Conservation (phyloP, 2,329 filamentous ascomycete species). For the Colletotrichum cordylinicola region DNA sequence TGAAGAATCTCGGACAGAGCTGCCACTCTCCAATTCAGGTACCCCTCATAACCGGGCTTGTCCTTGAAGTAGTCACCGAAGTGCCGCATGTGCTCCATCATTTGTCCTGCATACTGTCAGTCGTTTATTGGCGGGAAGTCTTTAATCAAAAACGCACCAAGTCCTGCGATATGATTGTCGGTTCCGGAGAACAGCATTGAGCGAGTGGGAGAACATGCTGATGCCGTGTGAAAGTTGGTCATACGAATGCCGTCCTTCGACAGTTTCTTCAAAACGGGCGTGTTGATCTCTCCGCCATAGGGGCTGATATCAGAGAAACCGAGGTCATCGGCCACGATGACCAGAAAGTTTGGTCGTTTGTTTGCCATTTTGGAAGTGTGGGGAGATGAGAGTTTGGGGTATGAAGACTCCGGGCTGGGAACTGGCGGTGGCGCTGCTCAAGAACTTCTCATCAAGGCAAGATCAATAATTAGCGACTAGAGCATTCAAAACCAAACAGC, state of each 20-base stretch:
- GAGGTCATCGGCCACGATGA: conserved; percentile 40
- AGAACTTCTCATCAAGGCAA: not conserved
- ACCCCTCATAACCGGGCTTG: conserved; percentile 36
- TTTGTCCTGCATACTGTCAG: conserved; percentile 32
- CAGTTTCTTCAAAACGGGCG: conserved; percentile 41
- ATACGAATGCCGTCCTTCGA: conserved; percentile 55
- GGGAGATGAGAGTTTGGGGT: not conserved
- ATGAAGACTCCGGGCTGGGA: not conserved
- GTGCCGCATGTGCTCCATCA: conserved; percentile 45
- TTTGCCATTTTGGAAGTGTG: not conserved
- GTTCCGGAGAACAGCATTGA: conserved; percentile 67
- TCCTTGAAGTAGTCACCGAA: conserved; percentile 4
- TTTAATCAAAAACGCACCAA: conserved; percentile 37
- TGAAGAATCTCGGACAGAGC: conserved; percentile 32
- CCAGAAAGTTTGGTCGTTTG: conserved; percentile 34
- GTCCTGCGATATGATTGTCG: conserved; percentile 58
- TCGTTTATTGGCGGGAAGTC: not conserved
- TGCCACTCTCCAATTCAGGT: conserved; percentile 34
- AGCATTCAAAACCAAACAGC: not conserved
- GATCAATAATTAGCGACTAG: no score
- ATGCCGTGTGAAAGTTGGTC: conserved; percentile 64
- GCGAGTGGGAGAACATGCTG: conserved; percentile 63
- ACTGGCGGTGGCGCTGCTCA: not conserved
- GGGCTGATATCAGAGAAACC: conserved; percentile 35
- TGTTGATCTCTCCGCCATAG: conserved; percentile 38